A percentile compares a stretch with the other conserved stretches of the same genome.
These are phyloP conservation scores for Termitomyces sp. DNA, from an alignment of 768 basidiomycete genomes.

Conservation along the genomic window DNA sequence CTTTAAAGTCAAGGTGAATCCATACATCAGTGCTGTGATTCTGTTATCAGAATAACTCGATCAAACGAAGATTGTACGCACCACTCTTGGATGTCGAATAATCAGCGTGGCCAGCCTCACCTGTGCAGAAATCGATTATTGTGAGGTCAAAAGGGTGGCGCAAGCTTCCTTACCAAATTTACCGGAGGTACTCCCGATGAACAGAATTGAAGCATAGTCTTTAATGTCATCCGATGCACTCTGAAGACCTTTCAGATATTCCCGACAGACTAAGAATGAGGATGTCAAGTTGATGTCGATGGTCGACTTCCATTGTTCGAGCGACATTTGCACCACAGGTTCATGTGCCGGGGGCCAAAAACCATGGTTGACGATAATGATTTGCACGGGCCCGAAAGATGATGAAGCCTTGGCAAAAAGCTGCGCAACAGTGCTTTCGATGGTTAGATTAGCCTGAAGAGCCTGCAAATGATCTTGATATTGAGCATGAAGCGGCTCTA, in stretches of 20 bases:
- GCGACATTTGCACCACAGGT: slow-evolving; percentile 52
- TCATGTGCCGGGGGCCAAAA: slow-evolving; percentile 42
- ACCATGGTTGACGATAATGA: slow-evolving; percentile 61
- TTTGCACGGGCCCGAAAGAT: slow-evolving; percentile 49
- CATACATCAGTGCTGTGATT: slow-evolving; percentile 64
- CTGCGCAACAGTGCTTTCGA: slow-evolving; percentile 47
- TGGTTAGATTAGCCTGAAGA: slow-evolving; percentile 55
- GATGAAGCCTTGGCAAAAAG: slow-evolving; percentile 42
- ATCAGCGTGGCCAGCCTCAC: slow-evolving; percentile 62
- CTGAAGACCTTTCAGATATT: slow-evolving; percentile 51
- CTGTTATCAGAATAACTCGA: background rate
- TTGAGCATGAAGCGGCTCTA: slow-evolving; percentile 35
- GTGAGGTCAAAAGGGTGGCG: background rate
- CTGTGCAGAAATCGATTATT: slow-evolving; percentile 13
- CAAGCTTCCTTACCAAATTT: slow-evolving; percentile 46
- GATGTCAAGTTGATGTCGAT: slow-evolving; percentile 62
- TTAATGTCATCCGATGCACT: slow-evolving; percentile 33
- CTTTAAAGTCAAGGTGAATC: slow-evolving; percentile 62
- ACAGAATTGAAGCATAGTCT: slow-evolving; percentile 54
- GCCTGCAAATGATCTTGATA: slow-evolving; percentile 32
- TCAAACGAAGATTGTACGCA: slow-evolving; percentile 21
- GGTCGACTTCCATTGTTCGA: slow-evolving; percentile 61
- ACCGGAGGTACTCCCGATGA: slow-evolving; percentile 71
- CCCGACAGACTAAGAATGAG: slow-evolving; percentile 62
- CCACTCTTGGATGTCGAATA: slow-evolving; percentile 69